phyloP scores from a whole-genome alignment of 495 filamentous ascomycete species.

The Melanomma pulvis-pyrius region DNA sequence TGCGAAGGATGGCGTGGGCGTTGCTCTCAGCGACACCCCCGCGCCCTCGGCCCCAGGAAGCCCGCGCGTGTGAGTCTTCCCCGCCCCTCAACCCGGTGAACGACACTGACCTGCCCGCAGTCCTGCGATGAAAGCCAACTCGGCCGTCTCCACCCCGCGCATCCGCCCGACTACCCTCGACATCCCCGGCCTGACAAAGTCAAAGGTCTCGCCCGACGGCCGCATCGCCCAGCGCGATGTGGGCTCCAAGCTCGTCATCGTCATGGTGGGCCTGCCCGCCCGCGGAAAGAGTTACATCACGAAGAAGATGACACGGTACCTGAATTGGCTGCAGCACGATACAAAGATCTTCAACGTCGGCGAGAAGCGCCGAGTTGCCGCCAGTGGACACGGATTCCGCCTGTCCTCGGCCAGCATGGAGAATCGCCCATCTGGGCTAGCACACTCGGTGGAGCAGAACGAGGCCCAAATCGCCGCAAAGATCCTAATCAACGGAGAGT shows the following conservation, averaged over 20 bases:
- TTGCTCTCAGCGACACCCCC: conserved; percentile 68
- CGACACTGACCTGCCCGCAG: conserved; percentile 43
- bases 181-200: conserved; percentile 75
- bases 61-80: conserved; percentile 64
- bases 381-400: conserved; percentile 51
- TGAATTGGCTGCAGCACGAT: conserved; percentile 97
- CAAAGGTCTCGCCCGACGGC: conserved; percentile 91
- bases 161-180: conserved; percentile 52
- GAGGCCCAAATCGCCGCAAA: conserved; percentile 39
- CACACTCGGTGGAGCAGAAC: conserved; percentile 8
- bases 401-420: conserved; percentile 25
- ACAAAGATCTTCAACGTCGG: conserved; percentile 97
- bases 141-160: conserved; percentile 61
- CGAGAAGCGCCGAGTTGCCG: conserved; percentile 79
- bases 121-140: conserved; percentile 42
- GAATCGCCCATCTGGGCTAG: conserved; percentile 3
- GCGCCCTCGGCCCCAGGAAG: conserved; percentile 68
- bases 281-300: conserved; percentile 97
- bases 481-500: conserved; percentile 44
- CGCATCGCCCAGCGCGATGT: conserved; percentile 89
- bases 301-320: conserved; percentile 92
- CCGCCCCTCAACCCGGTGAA: conserved; percentile 1
- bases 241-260: conserved; percentile 91
- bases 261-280: conserved; percentile 96
- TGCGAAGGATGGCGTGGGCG: conserved; percentile 53